Percentiles rank a stretch among this genome's conserved stretches.
Evolutionary conservation across 2,329 filamentous ascomycete species (phyloP).

Genomic region (Phialocephala subalpina): DNA sequence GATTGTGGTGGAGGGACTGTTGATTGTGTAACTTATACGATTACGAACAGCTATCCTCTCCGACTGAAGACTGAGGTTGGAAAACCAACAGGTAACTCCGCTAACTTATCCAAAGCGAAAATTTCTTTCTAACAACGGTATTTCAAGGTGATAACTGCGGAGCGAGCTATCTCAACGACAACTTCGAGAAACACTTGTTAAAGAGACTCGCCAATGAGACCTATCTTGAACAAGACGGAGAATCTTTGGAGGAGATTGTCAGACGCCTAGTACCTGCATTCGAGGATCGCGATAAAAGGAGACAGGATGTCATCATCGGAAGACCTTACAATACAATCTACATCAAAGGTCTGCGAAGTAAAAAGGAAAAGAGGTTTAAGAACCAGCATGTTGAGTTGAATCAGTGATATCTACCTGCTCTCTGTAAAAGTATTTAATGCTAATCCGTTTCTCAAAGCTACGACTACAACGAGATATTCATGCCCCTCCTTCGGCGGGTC

Average conservation of each 20-base stretch:
- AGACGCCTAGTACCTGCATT: constrained; percentile 21
- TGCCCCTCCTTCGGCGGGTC: constrained; percentile 25
- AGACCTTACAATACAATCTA: constrained; percentile 13
- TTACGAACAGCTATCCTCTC: constrained; percentile 37
- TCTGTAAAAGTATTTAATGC: not conserved
- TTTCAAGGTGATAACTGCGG: constrained; percentile 28
- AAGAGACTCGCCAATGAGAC: constrained; percentile 20
- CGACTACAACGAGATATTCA: constrained; percentile 32
- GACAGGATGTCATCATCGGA: constrained; percentile 14
- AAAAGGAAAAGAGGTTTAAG: constrained; percentile 28
- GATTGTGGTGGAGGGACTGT: constrained; percentile 43
- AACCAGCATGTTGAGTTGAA: constrained; percentile 22
- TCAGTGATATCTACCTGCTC: constrained; percentile 11
- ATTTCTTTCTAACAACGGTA: not conserved
- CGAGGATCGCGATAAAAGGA: constrained; percentile 26
- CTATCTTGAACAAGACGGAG: constrained; percentile 23
- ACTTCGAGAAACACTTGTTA: constrained; percentile 24
- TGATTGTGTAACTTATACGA: constrained; percentile 40
- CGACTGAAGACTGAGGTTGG: constrained; percentile 35
- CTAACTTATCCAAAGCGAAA: not conserved
- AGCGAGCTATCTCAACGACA: constrained; percentile 28
- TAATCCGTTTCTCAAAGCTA: constrained; percentile 4
- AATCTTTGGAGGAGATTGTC: constrained; percentile 22
- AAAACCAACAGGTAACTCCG: constrained; percentile 25
- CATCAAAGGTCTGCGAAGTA: constrained; percentile 24